Evolutionary conservation across 768 basidiomycete species (phyloP).

Genomic region (Tulasnella sp.): DNA sequence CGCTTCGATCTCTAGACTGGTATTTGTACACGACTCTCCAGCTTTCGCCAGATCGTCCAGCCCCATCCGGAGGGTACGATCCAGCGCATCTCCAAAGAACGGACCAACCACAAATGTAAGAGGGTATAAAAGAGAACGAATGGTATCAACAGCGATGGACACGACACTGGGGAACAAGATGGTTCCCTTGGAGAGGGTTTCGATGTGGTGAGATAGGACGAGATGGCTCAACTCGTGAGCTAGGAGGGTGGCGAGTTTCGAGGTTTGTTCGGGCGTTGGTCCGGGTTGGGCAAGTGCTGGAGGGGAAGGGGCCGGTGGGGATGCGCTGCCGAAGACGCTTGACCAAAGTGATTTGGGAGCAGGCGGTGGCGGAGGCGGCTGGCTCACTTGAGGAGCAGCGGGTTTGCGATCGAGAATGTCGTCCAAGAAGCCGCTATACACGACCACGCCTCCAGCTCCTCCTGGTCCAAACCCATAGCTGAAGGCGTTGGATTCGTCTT

Average conservation of each 20-base stretch:
- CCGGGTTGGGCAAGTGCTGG: constrained; percentile 47
- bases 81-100: constrained; percentile 89
- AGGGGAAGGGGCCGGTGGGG: constrained; percentile 41
- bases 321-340: constrained; percentile 53
- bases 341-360: constrained; percentile 44
- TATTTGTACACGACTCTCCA: constrained; percentile 74
- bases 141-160: constrained; percentile 74
- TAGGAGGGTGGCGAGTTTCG: constrained; percentile 85
- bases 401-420: constrained; percentile 49
- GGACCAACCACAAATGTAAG: constrained; percentile 66
- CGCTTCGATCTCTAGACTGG: constrained; percentile 88
- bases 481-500: constrained; percentile 88
- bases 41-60: constrained; percentile 63
- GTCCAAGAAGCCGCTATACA: constrained; percentile 92
- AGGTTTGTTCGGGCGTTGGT: constrained; percentile 80
- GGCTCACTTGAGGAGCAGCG: neutral
- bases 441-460: constrained; percentile 89
- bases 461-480: constrained; percentile 94
- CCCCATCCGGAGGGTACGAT: constrained; percentile 46
- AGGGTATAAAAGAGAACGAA: constrained; percentile 85
- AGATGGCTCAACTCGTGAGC: constrained; percentile 95
- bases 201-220: constrained; percentile 86
- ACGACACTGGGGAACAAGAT: constrained; percentile 81
- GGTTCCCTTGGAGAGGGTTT: constrained; percentile 82
- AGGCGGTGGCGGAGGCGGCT: constrained; percentile 29